Base-by-base conservation (phyloP, 106 monocot species). In the Acanthochlamys bracteata region DNA sequence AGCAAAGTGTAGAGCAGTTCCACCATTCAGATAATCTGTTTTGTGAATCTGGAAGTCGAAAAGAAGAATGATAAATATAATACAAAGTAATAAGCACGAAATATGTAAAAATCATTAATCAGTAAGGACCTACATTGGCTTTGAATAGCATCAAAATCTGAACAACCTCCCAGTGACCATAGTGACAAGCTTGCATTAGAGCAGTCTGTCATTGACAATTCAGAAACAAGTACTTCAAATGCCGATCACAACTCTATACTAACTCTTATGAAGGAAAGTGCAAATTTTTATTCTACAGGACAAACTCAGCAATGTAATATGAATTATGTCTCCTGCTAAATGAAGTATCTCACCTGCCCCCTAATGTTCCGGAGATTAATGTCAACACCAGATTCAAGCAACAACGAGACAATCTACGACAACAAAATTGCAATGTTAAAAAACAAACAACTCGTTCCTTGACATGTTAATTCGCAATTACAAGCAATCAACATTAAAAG, bases 101-200 rank as follows among this genome's bases (percentile, higher is more conserved):
- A 0, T 45, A 20, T 24, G 24, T 1, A n/a, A 46, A 24, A 53
- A 4, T 1, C 68, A 0, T n/a, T 11, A 17, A 58, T 21, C 4
- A 39, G 24, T 8, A 4, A 65, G 33, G 17, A 40, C 66, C 77
- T 67, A 99, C 98, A 72, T 89, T 86, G 57, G 98, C 88, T 70
- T 76, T 88, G 71, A 83, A 99, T 64, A 92, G 83, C 76, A 99
- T 88, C n/a, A 92, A 79, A 73, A 75, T 89, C 65, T 89, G 98
- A 71, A 92, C 92, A 68, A 99, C 92, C 73, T 99, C 98, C 98
- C 98, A 99, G 61, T 86, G 92, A 71, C 98, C 98, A 75, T 83
- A 92, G 63, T 89, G 98, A 55, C 98, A 99, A 59, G 98, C 98
- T 89, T 89, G 92, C 92, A 99, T 92, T 41, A 92, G 76, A 69